phyloP scores from a whole-genome alignment of 176 grass and related monocot species.

The Saccharum officinarum region DNA sequence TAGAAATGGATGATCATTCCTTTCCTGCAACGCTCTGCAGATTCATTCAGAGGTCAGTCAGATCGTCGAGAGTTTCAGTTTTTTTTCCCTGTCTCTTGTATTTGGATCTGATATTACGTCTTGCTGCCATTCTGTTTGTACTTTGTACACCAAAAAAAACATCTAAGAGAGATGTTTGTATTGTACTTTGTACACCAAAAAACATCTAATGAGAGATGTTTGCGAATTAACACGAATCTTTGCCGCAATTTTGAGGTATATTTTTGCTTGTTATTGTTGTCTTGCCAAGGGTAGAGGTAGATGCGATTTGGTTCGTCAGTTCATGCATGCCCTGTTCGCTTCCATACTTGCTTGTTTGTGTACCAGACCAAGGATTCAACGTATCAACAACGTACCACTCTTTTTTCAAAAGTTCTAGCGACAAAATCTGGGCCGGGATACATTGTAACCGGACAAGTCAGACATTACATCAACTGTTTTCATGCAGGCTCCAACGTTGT shows the following conservation, averaged over 20 bases:
- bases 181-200: too few species aligned
- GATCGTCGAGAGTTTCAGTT: slow-evolving; percentile 1
- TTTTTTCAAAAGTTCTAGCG: not conserved
- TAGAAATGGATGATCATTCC: not conserved
- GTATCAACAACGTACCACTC: not conserved
- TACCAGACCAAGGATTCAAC: not conserved
- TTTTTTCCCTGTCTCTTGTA: not conserved
- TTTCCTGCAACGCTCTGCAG: not conserved
- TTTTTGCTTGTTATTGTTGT: not conserved
- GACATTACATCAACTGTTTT: not conserved
- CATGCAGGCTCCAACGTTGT: not conserved
- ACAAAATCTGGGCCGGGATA: not conserved
- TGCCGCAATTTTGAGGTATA: not conserved
- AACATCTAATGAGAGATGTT: not conserved
- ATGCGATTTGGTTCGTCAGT: not conserved
- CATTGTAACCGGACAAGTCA: not conserved
- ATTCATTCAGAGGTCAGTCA: slow-evolving; percentile 4
- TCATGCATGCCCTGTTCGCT: not conserved
- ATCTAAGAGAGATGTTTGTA: not conserved
- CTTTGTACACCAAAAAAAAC: not conserved
- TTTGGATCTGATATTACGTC: not conserved
- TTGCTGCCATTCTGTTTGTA: not conserved
- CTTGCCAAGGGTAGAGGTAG: not conserved
- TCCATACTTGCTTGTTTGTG: not conserved
- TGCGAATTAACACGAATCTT: not conserved